A percentile compares a stretch with the other conserved stretches of the same genome.
These are phyloP conservation scores for Croton laevigatus DNA, from an alignment of 441 rosid genomes.

Conservation along the genomic window DNA sequence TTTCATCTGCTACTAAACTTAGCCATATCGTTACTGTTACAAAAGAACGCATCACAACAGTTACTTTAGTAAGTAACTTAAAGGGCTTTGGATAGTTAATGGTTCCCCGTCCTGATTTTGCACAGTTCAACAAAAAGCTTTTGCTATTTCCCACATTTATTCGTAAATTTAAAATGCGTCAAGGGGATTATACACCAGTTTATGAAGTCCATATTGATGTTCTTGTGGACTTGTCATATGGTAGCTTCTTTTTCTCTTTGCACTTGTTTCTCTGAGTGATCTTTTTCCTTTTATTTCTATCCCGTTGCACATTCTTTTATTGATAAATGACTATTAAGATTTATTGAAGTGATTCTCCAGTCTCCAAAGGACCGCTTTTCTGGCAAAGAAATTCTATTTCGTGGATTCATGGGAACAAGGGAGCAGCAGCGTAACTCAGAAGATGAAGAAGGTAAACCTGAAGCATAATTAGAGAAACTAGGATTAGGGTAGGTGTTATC, in stretches of 20 bases:
- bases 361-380: background rate
- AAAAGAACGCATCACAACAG: too few relatives aligned
- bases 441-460: slow-evolving; percentile 16
- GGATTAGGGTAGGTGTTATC: background rate
- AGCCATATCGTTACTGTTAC: too few relatives aligned
- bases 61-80: too few relatives aligned
- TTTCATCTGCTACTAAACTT: too few relatives aligned
- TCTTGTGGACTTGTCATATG: background rate
- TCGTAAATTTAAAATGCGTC: too few relatives aligned
- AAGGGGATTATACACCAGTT: background rate
- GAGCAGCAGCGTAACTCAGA: slow-evolving; percentile 5
- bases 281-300: background rate
- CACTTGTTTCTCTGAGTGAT: background rate
- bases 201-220: background rate
- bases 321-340: background rate
- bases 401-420: background rate
- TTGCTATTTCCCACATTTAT: background rate
- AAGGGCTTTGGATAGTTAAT: too few relatives aligned
- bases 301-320: background rate
- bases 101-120: background rate
- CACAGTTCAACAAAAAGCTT: background rate
- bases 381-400: background rate
- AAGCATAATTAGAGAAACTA: background rate
- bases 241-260: background rate
- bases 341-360: background rate